Base-by-base conservation (phyloP, 2,329 filamentous ascomycete genomes). In the Trichoderma brevicompactum region DNA sequence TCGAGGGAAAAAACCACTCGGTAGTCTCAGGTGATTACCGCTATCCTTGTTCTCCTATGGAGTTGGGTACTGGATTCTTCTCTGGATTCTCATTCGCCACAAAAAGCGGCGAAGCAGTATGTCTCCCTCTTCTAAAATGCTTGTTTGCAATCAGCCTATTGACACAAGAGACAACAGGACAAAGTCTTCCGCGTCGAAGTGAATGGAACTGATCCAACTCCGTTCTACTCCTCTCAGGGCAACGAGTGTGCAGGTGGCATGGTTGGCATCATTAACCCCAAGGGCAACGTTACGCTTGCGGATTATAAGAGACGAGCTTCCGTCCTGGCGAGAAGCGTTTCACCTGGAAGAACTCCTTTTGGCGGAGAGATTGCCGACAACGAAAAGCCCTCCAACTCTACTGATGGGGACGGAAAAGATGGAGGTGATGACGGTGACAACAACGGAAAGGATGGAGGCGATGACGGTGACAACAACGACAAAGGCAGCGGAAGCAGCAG, bases 161-260 rank as follows among this genome's bases (percentile, higher is more conserved):
- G 1, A 36, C 54, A 63, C 13, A 38, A 9, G 3, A 2, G 6
- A 5, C 5, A 3, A 1, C 28, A 78, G 76, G 69, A 73, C 68
- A 70, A 78, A 49, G 69, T 78, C 28, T 79, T 78, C 70, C 72
- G 72, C 62, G 74, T 79, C 64, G 72, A 66, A 1, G 56, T 79
- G 64, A 73, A 74, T 56, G 67, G 71, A 66, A 75, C 72, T 6
- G 72, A 77, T 1, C 74, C 77, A 38, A 72, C 75, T 8, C 70
- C 71, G n/a, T 78, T 79, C 69, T 79, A 78, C 67, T 79, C 77
- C n/a, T 76, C 75, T 7, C 76, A 77, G 48, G 75, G 71, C n/a
- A 69, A 73, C 32, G 76, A 79, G 56, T 79, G 77, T 65, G 65
- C 75, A 19, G 62, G 68, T 12, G 78, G 77, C 60, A 79, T 79